These are phyloP conservation scores for Logfia minima DNA, from an alignment of 129 eudicot genomes.

Conservation along the genomic window DNA sequence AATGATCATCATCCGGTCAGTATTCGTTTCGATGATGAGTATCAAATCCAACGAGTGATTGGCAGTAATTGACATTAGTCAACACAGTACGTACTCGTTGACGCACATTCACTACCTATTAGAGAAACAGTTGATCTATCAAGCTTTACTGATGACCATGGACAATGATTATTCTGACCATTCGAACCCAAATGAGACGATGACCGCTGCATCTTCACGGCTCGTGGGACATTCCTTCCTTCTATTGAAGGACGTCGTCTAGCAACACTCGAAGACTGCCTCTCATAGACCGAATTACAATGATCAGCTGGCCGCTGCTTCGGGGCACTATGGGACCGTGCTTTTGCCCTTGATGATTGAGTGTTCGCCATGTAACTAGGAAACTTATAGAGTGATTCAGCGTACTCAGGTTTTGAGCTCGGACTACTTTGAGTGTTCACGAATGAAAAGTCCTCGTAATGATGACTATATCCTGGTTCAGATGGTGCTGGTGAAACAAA, in stretches of 20 bases:
- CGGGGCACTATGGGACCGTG: conserved; percentile 84
- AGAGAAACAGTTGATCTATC: conserved; percentile 74
- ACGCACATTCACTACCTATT: conserved; percentile 86
- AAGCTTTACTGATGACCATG: conserved; percentile 87
- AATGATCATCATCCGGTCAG: background rate
- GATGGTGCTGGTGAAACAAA: conserved; percentile 72
- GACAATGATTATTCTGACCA: conserved; percentile 68
- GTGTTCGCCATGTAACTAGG: conserved; percentile 96
- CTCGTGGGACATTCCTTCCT: conserved; percentile 85
- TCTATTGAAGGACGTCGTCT: conserved; percentile 69
- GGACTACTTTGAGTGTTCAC: conserved; percentile 71
- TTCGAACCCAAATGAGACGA: conserved; percentile 64
- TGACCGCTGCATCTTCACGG: conserved; percentile 76
- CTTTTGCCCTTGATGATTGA: conserved; percentile 82
- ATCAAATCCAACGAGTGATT: conserved; percentile 74
- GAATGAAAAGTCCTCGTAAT: conserved; percentile 62
- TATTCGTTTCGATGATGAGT: conserved; percentile 21
- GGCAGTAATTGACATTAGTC: conserved; percentile 65
- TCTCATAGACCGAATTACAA: conserved; percentile 29
- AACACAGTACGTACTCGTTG: conserved; percentile 67
- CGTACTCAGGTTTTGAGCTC: conserved; percentile 53
- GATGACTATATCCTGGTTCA: conserved; percentile 58
- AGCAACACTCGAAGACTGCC: conserved; percentile 48
- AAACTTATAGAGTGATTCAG: conserved; percentile 67
- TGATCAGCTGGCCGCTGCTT: conserved; percentile 65